phyloP scores from a whole-genome alignment of 371 early-diverging fungal species.

The Mucor racemosus region DNA sequence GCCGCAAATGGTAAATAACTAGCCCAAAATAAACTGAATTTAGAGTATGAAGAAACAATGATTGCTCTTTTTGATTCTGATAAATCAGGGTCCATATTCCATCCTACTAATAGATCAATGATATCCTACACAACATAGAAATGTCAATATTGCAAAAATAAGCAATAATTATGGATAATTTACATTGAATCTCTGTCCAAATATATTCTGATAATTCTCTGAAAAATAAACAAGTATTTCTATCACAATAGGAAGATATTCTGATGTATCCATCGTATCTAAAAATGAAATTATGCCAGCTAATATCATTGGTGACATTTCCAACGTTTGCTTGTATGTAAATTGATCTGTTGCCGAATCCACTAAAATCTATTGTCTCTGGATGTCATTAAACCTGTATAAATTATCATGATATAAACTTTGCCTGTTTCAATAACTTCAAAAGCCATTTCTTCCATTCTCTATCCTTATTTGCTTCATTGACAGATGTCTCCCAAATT shows the following conservation, averaged over 20 bases:
- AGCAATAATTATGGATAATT: background rate
- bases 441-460: conserved; percentile 40
- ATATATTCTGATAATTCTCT: conserved; percentile 29
- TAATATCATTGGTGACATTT: conserved; percentile 34
- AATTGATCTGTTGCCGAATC: conserved; percentile 27
- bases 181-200: conserved; percentile 45
- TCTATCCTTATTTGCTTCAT: conserved; percentile 18
- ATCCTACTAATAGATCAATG: conserved; percentile 70
- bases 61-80: conserved; percentile 36
- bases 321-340: conserved; percentile 26
- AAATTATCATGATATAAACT: no score
- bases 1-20: conserved; percentile 41
- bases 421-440: conserved; percentile 23
- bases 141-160: background rate
- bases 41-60: conserved; percentile 22
- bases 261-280: conserved; percentile 45
- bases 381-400: background rate
- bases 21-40: conserved; percentile 31
- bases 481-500: conserved; percentile 13
- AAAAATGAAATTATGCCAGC: conserved; percentile 39
- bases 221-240: conserved; percentile 34
- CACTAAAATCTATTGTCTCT: conserved; percentile 5
- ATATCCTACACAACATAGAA: conserved; percentile 49
- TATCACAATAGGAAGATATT: conserved; percentile 36
- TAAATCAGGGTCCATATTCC: conserved; percentile 65